Percentiles rank a stretch among this genome's conserved stretches.
These are phyloP conservation scores for Trichoderma citrinoviride DNA, from an alignment of 2,329 filamentous ascomycete species.

Conservation along the genomic window DNA sequence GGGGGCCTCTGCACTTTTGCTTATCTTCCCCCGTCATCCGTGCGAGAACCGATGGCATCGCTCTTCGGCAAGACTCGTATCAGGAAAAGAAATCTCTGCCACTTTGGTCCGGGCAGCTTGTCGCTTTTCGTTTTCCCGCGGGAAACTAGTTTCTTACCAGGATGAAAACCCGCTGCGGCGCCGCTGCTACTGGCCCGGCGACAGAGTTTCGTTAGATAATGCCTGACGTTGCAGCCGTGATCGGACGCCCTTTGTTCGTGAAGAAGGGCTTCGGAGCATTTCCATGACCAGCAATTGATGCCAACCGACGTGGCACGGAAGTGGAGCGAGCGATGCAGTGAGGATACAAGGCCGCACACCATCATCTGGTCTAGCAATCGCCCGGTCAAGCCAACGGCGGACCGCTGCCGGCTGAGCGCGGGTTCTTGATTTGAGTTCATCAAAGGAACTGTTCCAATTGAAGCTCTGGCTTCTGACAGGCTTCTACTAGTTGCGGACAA, in stretches of 20 bases:
- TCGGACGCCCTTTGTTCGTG: not conserved
- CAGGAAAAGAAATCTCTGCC: not conserved
- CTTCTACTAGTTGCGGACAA: not conserved
- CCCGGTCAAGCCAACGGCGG: not conserved
- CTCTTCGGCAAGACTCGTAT: not conserved
- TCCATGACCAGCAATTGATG: not conserved
- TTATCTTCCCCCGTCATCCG: not conserved
- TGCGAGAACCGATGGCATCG: not conserved
- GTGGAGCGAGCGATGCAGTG: not conserved
- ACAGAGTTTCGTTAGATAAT: not conserved
- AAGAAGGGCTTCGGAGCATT: not conserved
- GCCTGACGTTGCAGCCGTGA: not conserved
- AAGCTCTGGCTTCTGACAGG: not conserved
- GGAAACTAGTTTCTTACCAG: not conserved
- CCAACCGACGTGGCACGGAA: not conserved
- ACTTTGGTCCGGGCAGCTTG: not conserved
- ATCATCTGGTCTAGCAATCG: not conserved
- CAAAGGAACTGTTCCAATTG: not conserved
- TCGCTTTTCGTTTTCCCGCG: conserved; percentile 4
- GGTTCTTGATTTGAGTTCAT: not conserved
- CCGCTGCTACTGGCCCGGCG: conserved; percentile 9
- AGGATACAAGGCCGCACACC: not conserved
- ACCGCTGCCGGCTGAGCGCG: not conserved
- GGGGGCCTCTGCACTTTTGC: not conserved
- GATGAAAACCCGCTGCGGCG: not conserved